These are phyloP conservation scores for Thelonectria olida DNA, from an alignment of 2,329 filamentous ascomycete genomes.

Conservation along the genomic window DNA sequence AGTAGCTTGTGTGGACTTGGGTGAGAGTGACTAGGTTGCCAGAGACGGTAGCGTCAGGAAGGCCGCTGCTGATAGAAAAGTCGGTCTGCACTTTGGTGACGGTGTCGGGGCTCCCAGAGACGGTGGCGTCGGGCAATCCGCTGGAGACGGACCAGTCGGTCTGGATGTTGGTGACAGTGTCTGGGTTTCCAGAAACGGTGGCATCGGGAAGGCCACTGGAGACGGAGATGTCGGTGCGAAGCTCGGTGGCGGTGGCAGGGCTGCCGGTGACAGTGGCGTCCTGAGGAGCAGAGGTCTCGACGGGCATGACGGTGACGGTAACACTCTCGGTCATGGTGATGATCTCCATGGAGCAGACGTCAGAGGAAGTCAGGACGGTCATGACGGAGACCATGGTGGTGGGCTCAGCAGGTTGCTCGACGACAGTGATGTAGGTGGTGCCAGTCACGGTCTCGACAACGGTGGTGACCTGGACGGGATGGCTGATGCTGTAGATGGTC, in stretches of 20 bases:
- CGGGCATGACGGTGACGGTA: slow-evolving; percentile 39
- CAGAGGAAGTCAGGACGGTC: slow-evolving; percentile 33
- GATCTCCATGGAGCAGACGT: slow-evolving; percentile 33
- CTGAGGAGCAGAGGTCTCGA: slow-evolving; percentile 34
- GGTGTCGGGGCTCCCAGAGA: slow-evolving; percentile 40
- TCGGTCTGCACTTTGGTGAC: slow-evolving; percentile 42
- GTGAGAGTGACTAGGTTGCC: slow-evolving; percentile 44
- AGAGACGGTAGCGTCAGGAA: slow-evolving; percentile 46
- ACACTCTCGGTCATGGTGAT: slow-evolving; percentile 38
- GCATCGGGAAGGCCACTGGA: slow-evolving; percentile 36
- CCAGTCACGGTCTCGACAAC: slow-evolving; percentile 38
- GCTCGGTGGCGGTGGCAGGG: slow-evolving; percentile 43
- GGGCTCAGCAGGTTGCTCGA: slow-evolving; percentile 24
- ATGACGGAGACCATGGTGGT: slow-evolving; percentile 37
- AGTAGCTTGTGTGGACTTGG: slow-evolving; percentile 31
- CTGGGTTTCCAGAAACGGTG: slow-evolving; percentile 37
- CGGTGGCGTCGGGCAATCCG: slow-evolving; percentile 32
- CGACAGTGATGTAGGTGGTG: slow-evolving; percentile 41
- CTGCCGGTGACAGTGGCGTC: slow-evolving; percentile 37
- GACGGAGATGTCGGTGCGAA: slow-evolving; percentile 30
- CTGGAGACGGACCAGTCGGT: slow-evolving; percentile 35
- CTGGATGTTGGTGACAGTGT: slow-evolving; percentile 40
- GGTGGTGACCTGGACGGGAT: slow-evolving; percentile 28
- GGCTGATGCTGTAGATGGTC: slow-evolving; percentile 45
- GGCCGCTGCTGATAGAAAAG: slow-evolving; percentile 38